Base-by-base conservation (phyloP, 2,329 filamentous ascomycete genomes). In the Lachnellula arida region DNA sequence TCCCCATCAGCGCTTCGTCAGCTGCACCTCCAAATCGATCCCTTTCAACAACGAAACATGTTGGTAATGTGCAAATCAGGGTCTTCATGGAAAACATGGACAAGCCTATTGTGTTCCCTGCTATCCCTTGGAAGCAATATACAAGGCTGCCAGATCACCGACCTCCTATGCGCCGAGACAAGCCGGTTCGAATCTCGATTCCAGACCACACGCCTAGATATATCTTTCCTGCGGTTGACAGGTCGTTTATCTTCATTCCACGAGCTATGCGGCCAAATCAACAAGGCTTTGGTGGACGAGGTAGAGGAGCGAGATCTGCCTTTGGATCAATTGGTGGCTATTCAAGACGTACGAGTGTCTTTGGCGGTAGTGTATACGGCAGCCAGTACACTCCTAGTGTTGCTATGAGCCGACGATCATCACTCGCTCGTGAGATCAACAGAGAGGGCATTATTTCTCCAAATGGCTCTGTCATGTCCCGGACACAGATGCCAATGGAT, bases 181-280 rank as follows among this genome's bases (percentile, higher is more conserved):
- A 97, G 71, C 94, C 94, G 7, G 94, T 97, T 42, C 87, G 94
- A 50, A 90, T 99, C 63, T 97, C 91, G 8, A 78, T 99, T 43
- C 93, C 94, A 2, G 81, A 88, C 28, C 81, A 88, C 60, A 78
- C 84, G 12, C 89, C 91, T 37, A 85, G 89, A 60, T 97, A 97
- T 72, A 92, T 97, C 58, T 96, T 94, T 73, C 94, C 94, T 5
- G 88, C 91, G 2, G 79, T 83, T 47, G 92, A 97, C 66, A 81
- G 94, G 62, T 97, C 94, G 0, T 99, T 99, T 72, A 96, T 97
- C 66, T 99, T 99, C 74, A 99, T 99, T 58, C 94, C 94, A 12
- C 83, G 94, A 63, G 93, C 93, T 11, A 81, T 97, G 76, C 85
- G 94, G 63, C 94, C 94, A 14, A 97, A 96, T 70, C 91, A 96